Evolutionary conservation across 495 filamentous ascomycete species (phyloP), one percentile per base, ranked within the genome.

Genomic region (Hypoxylon cercidicola): DNA sequence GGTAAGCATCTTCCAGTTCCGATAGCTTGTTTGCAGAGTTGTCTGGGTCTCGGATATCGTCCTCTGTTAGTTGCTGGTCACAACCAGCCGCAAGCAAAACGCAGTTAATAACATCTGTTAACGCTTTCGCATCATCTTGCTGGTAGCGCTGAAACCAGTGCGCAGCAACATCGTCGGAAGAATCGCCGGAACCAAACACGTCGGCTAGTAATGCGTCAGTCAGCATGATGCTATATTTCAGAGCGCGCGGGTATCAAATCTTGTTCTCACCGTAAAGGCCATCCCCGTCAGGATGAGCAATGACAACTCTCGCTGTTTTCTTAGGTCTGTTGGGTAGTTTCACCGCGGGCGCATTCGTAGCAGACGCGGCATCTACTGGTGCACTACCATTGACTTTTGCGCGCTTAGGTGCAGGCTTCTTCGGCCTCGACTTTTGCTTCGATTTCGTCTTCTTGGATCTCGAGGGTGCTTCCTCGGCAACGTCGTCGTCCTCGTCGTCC

Each of bases 31-130:
- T 84, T 1, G 88, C 82, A 37, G 83, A 87, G 71, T 92, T 88
- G 71, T 99, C 96, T 18, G 91, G 87, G 70, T 99, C 95, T 51
- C 86, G 85, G 41, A 95, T 90, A 70, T 97, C 91, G 61, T 93
- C 87, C 10, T 81, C 80, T 10, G 86, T 87, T 20, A 98, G 84
- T 54, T 88, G 81, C 23, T 89, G 77, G 20, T 91, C 82, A 68
- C 93, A 93, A 25, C 95, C 95, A 34, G 93, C 86, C 52, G 89
- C 89, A 71, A 88, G 85, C 3, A 99, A 79, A 18, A 97, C 87
- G 67, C 96, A 93, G 72, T 96, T 98, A 54, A 99, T 84, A 62
- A 99, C 76, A 37, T 96, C 91, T 10, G 87, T 85, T 74, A 97
- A 83, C 5, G 92, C 91, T 28, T 79, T 78, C 1, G 84, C 73